Conservation (phyloP, 1,284 basidiomycete genomes). For the Phenoliferia sp. region DNA sequence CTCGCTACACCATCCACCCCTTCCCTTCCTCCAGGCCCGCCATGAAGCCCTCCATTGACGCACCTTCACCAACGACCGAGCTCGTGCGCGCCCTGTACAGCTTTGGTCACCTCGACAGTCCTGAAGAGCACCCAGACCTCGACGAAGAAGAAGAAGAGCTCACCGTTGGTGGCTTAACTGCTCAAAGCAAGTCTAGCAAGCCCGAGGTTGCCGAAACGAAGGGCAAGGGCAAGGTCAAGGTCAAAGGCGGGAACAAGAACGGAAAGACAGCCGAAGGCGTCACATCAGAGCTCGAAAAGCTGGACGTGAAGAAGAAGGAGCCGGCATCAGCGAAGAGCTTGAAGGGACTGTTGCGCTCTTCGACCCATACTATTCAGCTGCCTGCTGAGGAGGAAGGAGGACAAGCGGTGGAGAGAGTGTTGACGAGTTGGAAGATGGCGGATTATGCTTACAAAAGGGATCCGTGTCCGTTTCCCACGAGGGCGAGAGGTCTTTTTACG, state of each 20-base stretch:
- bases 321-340: background rate
- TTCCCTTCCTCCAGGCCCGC: background rate
- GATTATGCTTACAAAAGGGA: constrained; percentile 86
- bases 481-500: constrained; percentile 82
- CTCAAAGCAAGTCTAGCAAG: background rate
- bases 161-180: constrained; percentile 4
- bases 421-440: constrained; percentile 92
- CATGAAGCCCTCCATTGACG: background rate
- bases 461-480: constrained; percentile 83
- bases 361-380: constrained; percentile 15
- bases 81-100: constrained; percentile 19
- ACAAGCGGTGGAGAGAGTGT: constrained; percentile 2
- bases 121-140: background rate
- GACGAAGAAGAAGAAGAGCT: constrained; percentile 24
- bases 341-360: constrained; percentile 19
- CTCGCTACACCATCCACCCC: background rate
- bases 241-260: background rate
- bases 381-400: background rate
- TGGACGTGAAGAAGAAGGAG: background rate
- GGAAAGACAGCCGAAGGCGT: background rate
- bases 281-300: background rate
- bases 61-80: constrained; percentile 3
- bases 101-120: constrained; percentile 20
- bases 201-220: background rate
- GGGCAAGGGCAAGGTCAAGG: background rate